Base-by-base conservation (phyloP, 2,329 filamentous ascomycete genomes). In the Trematosphaeria pertusa region DNA sequence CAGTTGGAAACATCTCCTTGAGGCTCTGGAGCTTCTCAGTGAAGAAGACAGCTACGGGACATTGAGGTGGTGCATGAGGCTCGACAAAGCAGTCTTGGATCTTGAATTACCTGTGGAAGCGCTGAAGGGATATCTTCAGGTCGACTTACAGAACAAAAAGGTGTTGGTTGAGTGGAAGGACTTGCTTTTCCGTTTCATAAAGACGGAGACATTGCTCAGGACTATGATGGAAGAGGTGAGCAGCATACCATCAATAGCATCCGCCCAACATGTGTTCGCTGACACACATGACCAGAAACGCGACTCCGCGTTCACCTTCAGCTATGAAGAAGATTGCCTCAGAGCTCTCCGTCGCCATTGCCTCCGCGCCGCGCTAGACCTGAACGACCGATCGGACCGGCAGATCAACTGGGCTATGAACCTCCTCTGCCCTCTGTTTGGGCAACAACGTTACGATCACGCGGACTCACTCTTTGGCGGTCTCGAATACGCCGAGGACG, bases 61-160 rank as follows among this genome's bases (percentile, higher is more conserved):
- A 2, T 26, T 67, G 31, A 43, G 46, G 8, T 70, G 66, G 66
- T 59, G 58, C 19, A 54, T 69, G 14, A 46, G 54, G 12, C 36
- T 69, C 3, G 67, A 66, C 31, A 40, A 58, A 14, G 51, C 57
- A 1, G 64, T 69, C 0, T 38, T 65, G 2, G 66, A 70, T 37
- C 15, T 65, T 3, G 58, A 55, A 2, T 46, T 62, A 5, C 54
- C 61, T 1, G 22, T 49, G 1, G 55, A 59, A 12, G 8, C 24
- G 7, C 24, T 33, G 7, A 44, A 44, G 24, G 17, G 37, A 9
- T 30, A 28, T 3, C 48, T 58, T 24, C 40, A 52, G 3, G 17
- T 65, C 14, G 39, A 43, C 19, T 22, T 61, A 3, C 15, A 20
- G 0, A 38, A 28, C 9, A 37, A 38, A 0, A 45, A 5, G 3